Evolutionary conservation across 768 basidiomycete genomes (phyloP).

Genomic region (Cystobasidium ongulense): DNA sequence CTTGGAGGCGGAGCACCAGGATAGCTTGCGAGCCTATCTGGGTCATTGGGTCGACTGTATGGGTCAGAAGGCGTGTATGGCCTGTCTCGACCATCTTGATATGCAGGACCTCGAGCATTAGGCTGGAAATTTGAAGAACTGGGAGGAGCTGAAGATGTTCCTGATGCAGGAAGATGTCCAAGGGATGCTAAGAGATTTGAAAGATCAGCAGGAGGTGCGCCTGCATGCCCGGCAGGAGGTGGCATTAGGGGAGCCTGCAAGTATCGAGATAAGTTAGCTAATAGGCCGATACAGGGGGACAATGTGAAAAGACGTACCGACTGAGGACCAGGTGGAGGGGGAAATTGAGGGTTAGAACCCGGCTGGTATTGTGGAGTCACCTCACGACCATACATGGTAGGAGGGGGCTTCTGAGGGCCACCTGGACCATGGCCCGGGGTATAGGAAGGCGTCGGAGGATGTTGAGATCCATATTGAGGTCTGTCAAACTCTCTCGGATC

Average conservation of each 20-base stretch:
- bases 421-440: not conserved
- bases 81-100: not conserved
- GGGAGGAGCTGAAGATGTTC: not conserved
- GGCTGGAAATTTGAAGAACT: not conserved
- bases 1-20: slow-evolving; percentile 1
- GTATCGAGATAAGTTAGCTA: too few species aligned
- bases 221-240: not conserved
- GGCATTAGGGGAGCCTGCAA: not conserved
- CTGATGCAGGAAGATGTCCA: not conserved
- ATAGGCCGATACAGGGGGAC: too few species aligned
- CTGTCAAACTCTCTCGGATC: not conserved
- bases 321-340: not conserved
- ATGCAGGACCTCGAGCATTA: not conserved
- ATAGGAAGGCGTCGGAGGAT: not conserved
- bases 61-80: not conserved
- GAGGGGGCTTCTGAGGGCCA: not conserved
- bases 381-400: not conserved
- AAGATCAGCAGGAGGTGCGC: not conserved
- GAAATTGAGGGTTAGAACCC: not conserved
- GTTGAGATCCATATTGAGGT: not conserved
- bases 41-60: not conserved
- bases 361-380: not conserved
- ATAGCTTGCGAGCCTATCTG: not conserved
- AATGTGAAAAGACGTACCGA: not conserved
- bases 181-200: slow-evolving; percentile 20